phyloP scores from a whole-genome alignment of 352 stramenopile species.

The Phytopythium montanum region DNA sequence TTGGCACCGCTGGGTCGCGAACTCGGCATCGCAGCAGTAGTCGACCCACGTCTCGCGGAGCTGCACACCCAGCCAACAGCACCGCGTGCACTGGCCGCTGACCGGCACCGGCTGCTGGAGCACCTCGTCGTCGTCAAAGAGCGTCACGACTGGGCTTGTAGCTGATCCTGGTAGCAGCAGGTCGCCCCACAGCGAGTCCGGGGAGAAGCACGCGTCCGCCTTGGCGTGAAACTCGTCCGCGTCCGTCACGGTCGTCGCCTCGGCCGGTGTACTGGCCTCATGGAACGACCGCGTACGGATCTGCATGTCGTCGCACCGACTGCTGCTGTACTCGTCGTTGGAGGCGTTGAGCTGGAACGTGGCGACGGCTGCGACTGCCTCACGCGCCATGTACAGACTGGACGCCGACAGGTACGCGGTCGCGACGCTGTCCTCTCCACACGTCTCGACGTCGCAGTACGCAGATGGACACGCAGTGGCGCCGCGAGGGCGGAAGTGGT shows the following conservation, averaged over 20 bases:
- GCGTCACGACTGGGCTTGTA: neutral
- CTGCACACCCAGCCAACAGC: conserved; percentile 35
- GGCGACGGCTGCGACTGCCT: conserved; percentile 27
- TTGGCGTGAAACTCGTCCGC: neutral
- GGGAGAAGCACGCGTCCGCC: conserved; percentile 11
- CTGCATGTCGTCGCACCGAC: conserved; percentile 40
- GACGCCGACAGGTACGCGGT: conserved; percentile 21
- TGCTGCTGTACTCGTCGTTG: conserved; percentile 54
- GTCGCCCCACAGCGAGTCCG: conserved; percentile 10
- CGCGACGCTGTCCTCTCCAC: conserved; percentile 4
- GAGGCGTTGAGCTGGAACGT: conserved; percentile 31
- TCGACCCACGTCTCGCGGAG: conserved; percentile 63
- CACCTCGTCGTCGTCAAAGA: conserved; percentile 21
- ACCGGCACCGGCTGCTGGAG: conserved; percentile 18
- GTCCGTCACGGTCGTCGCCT: neutral
- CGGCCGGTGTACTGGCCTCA: conserved; percentile 6
- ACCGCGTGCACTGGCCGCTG: conserved; percentile 36
- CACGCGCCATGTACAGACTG: conserved; percentile 26
- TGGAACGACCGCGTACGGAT: conserved; percentile 46
- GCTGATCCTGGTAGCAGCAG: conserved; percentile 27
- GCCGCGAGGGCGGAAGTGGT: conserved; percentile 40
- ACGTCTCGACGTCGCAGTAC: conserved; percentile 29
- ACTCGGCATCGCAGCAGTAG: conserved; percentile 54
- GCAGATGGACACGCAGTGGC: conserved; percentile 31
- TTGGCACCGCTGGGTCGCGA: conserved; percentile 33